Evolutionary conservation across 2,329 filamentous ascomycete species (phyloP).

Genomic region (Aphanocladium album): DNA sequence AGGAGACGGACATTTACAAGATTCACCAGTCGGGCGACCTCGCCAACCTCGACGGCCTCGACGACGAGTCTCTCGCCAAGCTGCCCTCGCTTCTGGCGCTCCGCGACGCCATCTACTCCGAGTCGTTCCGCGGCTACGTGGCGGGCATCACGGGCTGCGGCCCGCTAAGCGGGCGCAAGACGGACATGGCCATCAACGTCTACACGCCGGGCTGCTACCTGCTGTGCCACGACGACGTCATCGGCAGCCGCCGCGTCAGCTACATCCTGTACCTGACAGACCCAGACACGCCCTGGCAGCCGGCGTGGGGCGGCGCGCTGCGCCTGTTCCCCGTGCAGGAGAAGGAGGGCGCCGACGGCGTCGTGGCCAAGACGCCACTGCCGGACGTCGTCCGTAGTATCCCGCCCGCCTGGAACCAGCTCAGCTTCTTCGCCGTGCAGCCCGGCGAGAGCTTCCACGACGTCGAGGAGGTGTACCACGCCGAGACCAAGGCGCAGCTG

Average conservation of each 20-base stretch:
- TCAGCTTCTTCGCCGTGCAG: conserved; percentile 97
- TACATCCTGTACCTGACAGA: conserved; percentile 96
- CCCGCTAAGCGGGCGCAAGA: conserved; percentile 84
- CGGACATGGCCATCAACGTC: conserved; percentile 98
- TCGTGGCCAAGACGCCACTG: conserved; percentile 71
- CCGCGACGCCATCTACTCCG: conserved; percentile 92
- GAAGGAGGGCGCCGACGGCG: conserved; percentile 57
- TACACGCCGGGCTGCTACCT: conserved; percentile 96
- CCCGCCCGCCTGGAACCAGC: conserved; percentile 92
- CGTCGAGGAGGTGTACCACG: conserved; percentile 92
- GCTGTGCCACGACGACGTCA: conserved; percentile 96
- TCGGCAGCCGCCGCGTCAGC: conserved; percentile 91
- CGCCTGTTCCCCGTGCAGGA: conserved; percentile 73
- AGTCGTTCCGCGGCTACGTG: conserved; percentile 82
- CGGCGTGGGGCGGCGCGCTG: conserved; percentile 88
- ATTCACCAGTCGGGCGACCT: conserved; percentile 98
- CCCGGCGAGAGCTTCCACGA: conserved; percentile 99
- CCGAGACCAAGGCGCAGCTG: conserved; percentile 53
- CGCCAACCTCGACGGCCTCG: conserved; percentile 91
- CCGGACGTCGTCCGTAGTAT: conserved; percentile 78
- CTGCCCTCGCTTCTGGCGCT: conserved; percentile 85
- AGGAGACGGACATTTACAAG: conserved; percentile 99
- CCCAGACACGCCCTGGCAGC: conserved; percentile 83
- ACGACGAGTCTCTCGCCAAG: conserved; percentile 77
- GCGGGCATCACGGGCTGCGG: conserved; percentile 82